A percentile compares a stretch with the other conserved stretches of the same genome.
These are phyloP conservation scores for Trypanosoma boissoni DNA, from an alignment of 208 protist genomes.

Conservation along the genomic window DNA sequence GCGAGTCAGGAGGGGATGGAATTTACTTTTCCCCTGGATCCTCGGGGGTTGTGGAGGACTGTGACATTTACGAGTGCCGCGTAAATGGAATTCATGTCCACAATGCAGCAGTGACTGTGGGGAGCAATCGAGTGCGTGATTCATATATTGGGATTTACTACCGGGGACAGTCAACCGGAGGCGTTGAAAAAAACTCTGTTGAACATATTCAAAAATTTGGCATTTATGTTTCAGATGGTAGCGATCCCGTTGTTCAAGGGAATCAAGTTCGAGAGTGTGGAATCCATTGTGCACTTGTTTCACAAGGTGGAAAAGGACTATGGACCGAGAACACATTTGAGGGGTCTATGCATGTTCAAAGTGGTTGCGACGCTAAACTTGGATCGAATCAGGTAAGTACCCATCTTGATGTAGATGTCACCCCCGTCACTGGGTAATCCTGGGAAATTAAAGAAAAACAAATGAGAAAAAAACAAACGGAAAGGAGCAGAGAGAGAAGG, in stretches of 20 bases:
- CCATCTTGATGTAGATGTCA: conserved; percentile 49
- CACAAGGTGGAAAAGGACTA: conserved; percentile 50
- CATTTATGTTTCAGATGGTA: conserved; percentile 66
- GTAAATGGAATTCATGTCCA: conserved; percentile 76
- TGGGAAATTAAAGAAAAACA: too few species aligned
- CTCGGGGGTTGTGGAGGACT: conserved; percentile 61
- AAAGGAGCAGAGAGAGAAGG: conserved; percentile 1
- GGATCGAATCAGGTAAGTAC: conserved; percentile 66
- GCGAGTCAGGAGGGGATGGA: conserved; percentile 61
- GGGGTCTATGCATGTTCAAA: conserved; percentile 66
- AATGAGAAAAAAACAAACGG: background rate
- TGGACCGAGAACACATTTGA: conserved; percentile 79
- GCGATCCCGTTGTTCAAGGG: conserved; percentile 60
- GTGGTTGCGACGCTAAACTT: conserved; percentile 52
- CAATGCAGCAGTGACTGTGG: conserved; percentile 34
- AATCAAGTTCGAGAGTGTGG: conserved; percentile 75
- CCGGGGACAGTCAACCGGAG: conserved; percentile 38
- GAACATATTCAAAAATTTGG: conserved; percentile 79
- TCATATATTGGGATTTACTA: conserved; percentile 77
- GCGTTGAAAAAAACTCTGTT: conserved; percentile 71
- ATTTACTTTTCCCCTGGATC: conserved; percentile 76
- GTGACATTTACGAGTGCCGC: conserved; percentile 81
- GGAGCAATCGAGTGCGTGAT: conserved; percentile 73
- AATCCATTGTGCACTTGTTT: conserved; percentile 70
- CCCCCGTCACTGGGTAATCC: background rate